Conservation (phyloP, 352 stramenopile species). For the Pythium rhizo-oryzae region DNA sequence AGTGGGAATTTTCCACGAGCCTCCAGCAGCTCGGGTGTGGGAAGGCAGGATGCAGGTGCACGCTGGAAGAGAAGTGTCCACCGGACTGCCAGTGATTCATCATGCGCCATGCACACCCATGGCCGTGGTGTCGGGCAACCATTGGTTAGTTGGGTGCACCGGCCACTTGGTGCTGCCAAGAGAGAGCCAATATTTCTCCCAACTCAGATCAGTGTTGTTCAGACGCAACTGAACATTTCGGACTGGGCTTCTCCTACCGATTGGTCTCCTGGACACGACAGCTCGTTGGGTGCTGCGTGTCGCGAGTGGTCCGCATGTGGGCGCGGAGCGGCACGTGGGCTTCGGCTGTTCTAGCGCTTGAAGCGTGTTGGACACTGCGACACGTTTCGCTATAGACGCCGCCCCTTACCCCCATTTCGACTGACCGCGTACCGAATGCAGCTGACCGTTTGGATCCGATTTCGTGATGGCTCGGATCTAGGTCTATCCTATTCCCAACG, state of each 20-base stretch:
- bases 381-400: not conserved
- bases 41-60: not conserved
- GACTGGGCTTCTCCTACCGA: no score
- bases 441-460: no score
- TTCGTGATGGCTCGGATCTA: no score
- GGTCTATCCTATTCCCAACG: not conserved
- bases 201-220: constrained; percentile 8
- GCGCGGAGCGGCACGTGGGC: not conserved
- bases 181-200: not conserved
- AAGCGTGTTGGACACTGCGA: constrained; percentile 1
- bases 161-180: not conserved
- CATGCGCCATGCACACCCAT: no score
- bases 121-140: not conserved
- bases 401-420: no score
- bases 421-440: no score
- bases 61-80: not conserved
- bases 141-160: not conserved
- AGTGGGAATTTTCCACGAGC: constrained; percentile 7
- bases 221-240: not conserved
- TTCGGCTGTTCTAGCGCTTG: no score
- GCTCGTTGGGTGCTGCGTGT: no score
- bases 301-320: no score
- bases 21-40: not conserved
- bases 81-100: not conserved
- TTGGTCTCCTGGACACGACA: no score